Base-by-base conservation (phyloP, 345 rosid species). In the Acer campestre region DNA sequence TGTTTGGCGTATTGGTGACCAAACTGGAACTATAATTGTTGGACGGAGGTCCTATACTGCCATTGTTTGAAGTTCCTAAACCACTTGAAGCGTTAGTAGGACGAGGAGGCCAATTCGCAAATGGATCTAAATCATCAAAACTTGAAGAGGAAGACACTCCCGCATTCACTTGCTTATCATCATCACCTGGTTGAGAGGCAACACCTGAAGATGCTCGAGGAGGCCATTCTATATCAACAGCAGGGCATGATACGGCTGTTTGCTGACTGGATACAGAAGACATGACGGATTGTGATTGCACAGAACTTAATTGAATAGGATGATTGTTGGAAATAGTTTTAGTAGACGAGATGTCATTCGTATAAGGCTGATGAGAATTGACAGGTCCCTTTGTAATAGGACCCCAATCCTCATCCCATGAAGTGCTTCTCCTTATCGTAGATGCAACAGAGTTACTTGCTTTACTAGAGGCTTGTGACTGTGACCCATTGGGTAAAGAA, bases 331-430 rank as follows among this genome's bases (percentile, higher is more conserved):
- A 72, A 67, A 71, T 9, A 31, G 85, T 74, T 55, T 61, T 68
- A 85, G 76, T 29, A 42, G 80, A 70, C 0, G 55, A 25, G 61
- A 40, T 35, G 59, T 71, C 75, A 72, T 79, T 83, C 12, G 68
- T 61, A 46, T 71, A 74, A 66, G 82, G 73, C 81, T 73, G 88
- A 40, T 49, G 46, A 22, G 77, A 46, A 70, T 86, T 3, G 53
- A 76, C n/a, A 58, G 84, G 77, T 65, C 81, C 86, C 78, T 87
- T 88, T 48, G 84, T 74, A 2, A 82, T 73, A 14, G 92, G 77
- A 76, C 90, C 94, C 98, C 99, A 96, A 71, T 94, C 97, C 13
- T 94, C 98, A 79, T 96, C 98, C 97, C 98, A 96, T 22, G 90
- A 77, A 6, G 90, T 58, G 67, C 87, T 79, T 68, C 82, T 84